phyloP scores from a whole-genome alignment of 106 monocot species.

The Phalaenopsis equestris region DNA sequence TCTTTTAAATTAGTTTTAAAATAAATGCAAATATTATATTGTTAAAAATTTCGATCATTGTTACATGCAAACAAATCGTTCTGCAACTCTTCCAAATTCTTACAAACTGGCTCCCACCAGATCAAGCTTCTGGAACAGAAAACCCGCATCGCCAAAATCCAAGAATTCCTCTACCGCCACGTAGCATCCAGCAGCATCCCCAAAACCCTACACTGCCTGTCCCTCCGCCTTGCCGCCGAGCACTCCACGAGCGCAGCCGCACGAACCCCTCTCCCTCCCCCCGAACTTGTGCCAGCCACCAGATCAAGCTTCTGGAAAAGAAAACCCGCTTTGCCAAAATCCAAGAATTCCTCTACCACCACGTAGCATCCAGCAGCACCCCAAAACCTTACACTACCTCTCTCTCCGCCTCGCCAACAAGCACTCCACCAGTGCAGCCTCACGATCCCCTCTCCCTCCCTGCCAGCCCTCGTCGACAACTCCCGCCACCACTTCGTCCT shows the following conservation, averaged over 20 bases:
- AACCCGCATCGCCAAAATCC: constrained; percentile 63
- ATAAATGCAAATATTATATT: too few relatives aligned
- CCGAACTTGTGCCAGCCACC: constrained; percentile 26
- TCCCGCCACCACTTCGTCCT: constrained; percentile 61
- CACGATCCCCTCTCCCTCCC: constrained; percentile 51
- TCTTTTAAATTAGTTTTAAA: too few relatives aligned
- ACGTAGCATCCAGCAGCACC: constrained; percentile 83
- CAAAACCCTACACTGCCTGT: constrained; percentile 61
- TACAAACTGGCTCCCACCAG: constrained; percentile 11
- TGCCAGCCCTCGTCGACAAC: constrained; percentile 40
- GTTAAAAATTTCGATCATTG: too few relatives aligned
- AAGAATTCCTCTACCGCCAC: constrained; percentile 75
- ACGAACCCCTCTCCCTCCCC: constrained; percentile 46
- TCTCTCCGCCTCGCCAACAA: constrained; percentile 49
- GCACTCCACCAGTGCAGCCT: constrained; percentile 52
- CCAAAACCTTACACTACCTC: constrained; percentile 66
- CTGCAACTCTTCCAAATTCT: not conserved
- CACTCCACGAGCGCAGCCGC: constrained; percentile 58
- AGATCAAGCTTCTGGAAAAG: constrained; percentile 50
- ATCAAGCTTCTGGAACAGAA: constrained; percentile 45
- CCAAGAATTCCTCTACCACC: constrained; percentile 73
- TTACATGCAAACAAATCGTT: too few relatives aligned
- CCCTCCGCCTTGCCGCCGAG: constrained; percentile 52
- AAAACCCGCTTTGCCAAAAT: constrained; percentile 63
- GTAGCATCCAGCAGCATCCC: constrained; percentile 83